Percentiles rank a stretch among this genome's conserved stretches.
Evolutionary conservation across 73 alveolate genomes (phyloP).

Genomic region (Paramecium pentaurelia): DNA sequence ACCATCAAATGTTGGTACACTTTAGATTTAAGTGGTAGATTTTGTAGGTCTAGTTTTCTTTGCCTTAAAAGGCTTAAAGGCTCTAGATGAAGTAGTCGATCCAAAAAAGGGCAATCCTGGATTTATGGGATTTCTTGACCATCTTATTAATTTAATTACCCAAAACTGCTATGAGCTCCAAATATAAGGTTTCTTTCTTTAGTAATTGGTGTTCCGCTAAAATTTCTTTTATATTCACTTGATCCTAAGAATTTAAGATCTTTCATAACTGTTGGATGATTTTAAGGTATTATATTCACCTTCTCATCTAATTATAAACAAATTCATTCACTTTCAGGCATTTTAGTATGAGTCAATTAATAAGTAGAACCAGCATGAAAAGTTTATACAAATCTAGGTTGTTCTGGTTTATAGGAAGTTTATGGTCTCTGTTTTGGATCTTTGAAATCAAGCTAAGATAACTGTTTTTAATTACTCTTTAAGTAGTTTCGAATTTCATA

Average conservation of each 20-base stretch:
- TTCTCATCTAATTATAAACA: neutral
- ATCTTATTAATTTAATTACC: neutral
- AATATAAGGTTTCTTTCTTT: neutral
- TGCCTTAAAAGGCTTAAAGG: neutral
- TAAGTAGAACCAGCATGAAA: constrained; percentile 48
- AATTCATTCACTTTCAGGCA: constrained; percentile 1
- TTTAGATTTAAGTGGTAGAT: neutral
- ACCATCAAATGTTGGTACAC: constrained; percentile 1
- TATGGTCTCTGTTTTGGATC: neutral
- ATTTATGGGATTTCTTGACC: constrained; percentile 13
- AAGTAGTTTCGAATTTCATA: constrained; percentile 12
- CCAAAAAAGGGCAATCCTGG: constrained; percentile 38
- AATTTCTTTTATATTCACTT: neutral
- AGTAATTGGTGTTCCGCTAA: neutral
- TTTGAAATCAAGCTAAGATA: neutral
- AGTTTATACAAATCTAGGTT: constrained; percentile 1
- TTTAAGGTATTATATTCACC: constrained; percentile 35
- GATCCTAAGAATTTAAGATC: neutral
- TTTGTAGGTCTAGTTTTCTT: neutral
- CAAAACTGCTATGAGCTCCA: constrained; percentile 53
- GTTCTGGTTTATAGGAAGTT: neutral
- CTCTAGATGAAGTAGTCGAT: neutral
- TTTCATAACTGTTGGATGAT: constrained; percentile 38
- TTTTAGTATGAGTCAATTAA: neutral
- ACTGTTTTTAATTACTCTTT: neutral